These are phyloP conservation scores for California macrophylla DNA, from an alignment of 441 rosid species.

Conservation along the genomic window DNA sequence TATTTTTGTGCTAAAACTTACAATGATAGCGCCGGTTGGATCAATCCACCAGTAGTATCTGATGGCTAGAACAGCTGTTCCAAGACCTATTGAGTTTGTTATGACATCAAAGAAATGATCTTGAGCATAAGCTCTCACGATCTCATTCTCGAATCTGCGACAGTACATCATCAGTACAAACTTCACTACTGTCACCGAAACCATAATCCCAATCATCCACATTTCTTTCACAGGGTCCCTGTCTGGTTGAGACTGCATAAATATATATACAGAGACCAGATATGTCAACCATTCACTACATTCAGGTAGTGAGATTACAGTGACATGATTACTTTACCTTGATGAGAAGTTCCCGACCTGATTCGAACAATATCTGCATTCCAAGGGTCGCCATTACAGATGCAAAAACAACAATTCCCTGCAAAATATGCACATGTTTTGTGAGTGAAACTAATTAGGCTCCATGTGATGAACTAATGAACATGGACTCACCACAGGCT, in stretches of 20 bases:
- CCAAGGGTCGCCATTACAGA: constrained; percentile 73
- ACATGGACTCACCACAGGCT: constrained; percentile 38
- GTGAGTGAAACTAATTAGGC: neutral
- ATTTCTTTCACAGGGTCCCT: constrained; percentile 40
- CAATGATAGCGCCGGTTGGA: constrained; percentile 55
- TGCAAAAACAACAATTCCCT: constrained; percentile 74
- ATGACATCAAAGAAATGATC: constrained; percentile 69
- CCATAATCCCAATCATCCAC: constrained; percentile 77
- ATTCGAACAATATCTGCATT: constrained; percentile 53
- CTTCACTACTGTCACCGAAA: constrained; percentile 43
- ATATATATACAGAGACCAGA: neutral
- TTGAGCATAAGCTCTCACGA: constrained; percentile 53
- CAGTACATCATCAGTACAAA: constrained; percentile 44
- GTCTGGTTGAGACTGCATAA: constrained; percentile 42
- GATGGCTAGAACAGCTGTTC: constrained; percentile 48
- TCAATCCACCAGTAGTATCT: constrained; percentile 62
- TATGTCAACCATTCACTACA: neutral
- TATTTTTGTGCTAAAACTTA: constrained; percentile 20
- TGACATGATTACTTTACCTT: constrained; percentile 23
- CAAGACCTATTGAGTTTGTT: constrained; percentile 55
- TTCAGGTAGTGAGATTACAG: neutral
- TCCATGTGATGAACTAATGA: neutral
- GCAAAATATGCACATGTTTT: neutral
- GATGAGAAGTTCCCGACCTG: constrained; percentile 38
- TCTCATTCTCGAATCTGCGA: constrained; percentile 50